Evolutionary conservation across 371 early-diverging fungal species (phyloP).

Genomic region (Neoconidiobolus thromboides): DNA sequence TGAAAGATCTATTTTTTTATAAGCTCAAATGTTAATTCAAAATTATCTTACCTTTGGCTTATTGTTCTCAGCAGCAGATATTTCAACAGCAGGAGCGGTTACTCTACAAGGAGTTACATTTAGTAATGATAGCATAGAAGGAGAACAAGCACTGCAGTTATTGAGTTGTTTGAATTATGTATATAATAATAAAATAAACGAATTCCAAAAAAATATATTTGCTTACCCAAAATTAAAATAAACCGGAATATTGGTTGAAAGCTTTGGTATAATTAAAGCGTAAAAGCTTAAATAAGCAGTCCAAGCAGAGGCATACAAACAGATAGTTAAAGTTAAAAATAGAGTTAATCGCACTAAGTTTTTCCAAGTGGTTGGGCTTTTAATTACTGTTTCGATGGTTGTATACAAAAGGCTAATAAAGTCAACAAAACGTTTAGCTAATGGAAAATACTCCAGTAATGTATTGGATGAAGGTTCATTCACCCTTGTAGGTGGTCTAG

Average conservation of each 20-base stretch:
- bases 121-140: background rate
- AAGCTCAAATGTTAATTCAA: background rate
- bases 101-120: background rate
- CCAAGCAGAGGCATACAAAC: background rate
- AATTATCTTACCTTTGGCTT: background rate
- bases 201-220: background rate
- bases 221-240: conserved; percentile 3
- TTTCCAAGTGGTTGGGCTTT: background rate
- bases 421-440: too few relatives aligned
- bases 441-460: too few relatives aligned
- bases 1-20: background rate
- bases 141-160: background rate
- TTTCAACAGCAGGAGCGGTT: background rate
- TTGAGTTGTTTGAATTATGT: background rate
- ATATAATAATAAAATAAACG: background rate
- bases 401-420: background rate
- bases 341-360: background rate
- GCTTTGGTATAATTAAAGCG: background rate
- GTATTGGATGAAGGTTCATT: too few relatives aligned
- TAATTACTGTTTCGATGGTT: background rate
- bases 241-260: background rate
- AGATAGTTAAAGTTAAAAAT: background rate
- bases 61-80: background rate
- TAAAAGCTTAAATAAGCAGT: background rate
- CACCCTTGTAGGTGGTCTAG: too few relatives aligned